These are phyloP conservation scores for Physaria fendleri DNA, from an alignment of 345 rosid species.

Conservation along the genomic window DNA sequence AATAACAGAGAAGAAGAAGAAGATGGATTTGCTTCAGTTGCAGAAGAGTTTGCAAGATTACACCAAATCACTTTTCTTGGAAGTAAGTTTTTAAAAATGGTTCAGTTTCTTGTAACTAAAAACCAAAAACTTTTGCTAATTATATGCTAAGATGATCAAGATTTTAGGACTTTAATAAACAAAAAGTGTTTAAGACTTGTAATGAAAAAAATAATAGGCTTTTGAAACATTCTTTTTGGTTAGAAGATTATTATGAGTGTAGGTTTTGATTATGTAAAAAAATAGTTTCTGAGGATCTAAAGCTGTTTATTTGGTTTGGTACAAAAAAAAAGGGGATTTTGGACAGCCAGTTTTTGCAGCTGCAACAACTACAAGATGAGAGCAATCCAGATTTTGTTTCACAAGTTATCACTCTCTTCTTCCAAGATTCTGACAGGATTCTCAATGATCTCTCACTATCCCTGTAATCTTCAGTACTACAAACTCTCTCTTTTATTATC, in stretches of 20 bases:
- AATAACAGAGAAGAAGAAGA: slow-evolving; percentile 32
- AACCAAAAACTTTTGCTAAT: neutral
- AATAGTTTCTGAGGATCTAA: slow-evolving; percentile 1
- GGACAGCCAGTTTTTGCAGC: slow-evolving; percentile 81
- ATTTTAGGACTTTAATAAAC: too few species aligned
- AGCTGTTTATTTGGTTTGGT: neutral
- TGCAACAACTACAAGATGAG: slow-evolving; percentile 92
- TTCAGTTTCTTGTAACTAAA: neutral
- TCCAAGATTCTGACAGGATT: slow-evolving; percentile 84
- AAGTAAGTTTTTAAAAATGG: slow-evolving; percentile 37
- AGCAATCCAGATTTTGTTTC: slow-evolving; percentile 93
- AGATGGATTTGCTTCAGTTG: slow-evolving; percentile 79
- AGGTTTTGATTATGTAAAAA: neutral
- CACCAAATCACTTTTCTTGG: slow-evolving; percentile 67
- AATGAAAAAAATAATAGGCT: neutral
- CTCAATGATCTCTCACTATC: slow-evolving; percentile 72
- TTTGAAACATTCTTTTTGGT: neutral
- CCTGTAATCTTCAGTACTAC: slow-evolving; percentile 43
- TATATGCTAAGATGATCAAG: neutral
- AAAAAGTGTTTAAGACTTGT: neutral
- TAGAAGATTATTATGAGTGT: neutral
- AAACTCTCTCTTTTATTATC: neutral
- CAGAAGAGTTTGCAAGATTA: slow-evolving; percentile 70
- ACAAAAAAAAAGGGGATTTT: slow-evolving; percentile 57
- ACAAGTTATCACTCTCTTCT: slow-evolving; percentile 90